Evolutionary conservation across 352 stramenopile species (phyloP).

Genomic region (Pythium apleroticum): DNA sequence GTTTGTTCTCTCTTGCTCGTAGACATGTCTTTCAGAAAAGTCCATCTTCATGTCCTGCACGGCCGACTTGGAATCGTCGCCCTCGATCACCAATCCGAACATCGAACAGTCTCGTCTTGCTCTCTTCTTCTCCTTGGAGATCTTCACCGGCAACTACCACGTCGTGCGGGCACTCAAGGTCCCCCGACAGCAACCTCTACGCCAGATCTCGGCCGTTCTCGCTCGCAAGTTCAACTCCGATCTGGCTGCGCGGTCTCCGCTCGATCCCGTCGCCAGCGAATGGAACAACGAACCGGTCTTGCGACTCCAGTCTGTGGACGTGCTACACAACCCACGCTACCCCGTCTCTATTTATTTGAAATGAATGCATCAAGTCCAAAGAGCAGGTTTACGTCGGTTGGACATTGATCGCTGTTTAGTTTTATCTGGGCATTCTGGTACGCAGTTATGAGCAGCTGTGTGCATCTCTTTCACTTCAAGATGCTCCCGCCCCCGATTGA

Average conservation of each 20-base stretch:
- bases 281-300: conserved; percentile 49
- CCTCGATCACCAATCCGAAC: conserved; percentile 6
- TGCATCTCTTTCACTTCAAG: conserved; percentile 4
- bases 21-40: conserved; percentile 34
- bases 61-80: conserved; percentile 36
- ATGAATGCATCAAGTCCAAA: conserved; percentile 8
- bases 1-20: background rate
- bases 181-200: conserved; percentile 31
- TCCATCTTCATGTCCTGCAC: conserved; percentile 51
- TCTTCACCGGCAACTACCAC: conserved; percentile 41
- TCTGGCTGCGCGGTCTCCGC: conserved; percentile 26
- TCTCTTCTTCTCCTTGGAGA: conserved; percentile 47
- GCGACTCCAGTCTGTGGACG: conserved; percentile 36
- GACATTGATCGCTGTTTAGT: background rate
- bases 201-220: conserved; percentile 32
- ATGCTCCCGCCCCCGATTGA: background rate
- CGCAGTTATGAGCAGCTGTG: conserved; percentile 1
- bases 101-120: conserved; percentile 27
- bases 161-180: conserved; percentile 50
- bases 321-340: conserved; percentile 43
- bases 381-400: background rate
- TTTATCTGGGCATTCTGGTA: background rate
- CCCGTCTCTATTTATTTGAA: conserved; percentile 49
- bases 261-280: conserved; percentile 16
- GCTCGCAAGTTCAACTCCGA: conserved; percentile 34